Base-by-base conservation (phyloP, 805 yeast genomes). In the Tetrapisispora iriomotensis region DNA sequence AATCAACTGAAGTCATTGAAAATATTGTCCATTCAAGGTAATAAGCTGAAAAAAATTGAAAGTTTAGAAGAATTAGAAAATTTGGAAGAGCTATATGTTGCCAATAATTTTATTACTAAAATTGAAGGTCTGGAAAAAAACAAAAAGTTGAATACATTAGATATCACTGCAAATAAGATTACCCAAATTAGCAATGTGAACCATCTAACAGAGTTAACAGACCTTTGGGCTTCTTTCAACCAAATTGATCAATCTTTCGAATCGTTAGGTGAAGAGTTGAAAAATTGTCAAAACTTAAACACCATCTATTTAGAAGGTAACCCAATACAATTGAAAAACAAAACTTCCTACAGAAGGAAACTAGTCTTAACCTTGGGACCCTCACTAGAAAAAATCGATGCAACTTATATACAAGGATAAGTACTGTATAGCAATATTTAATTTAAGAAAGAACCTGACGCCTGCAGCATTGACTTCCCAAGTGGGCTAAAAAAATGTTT, bases 261-360 rank as follows among this genome's bases (percentile, higher is more conserved):
- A 25, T 79, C 85, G 37, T 64, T 92, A 34, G 78, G 75, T 37
- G 58, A 70, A 17, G 79, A 85, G 54, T 68, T 92, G 43, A 75
- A 77, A 12, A 64, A 65, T 29, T 64, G 85, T 37, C 72, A 75
- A 1, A 66, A 72, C 6, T 66, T 92, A 38, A 94, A 86, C 37
- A 86, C 95, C 0, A 95, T 92, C 5, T 92, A 92, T 56, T 77
- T 92, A 46, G 98, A 92, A 62, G 90, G 92, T 8, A 90, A 90
- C 55, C 97, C 97, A 3, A 58, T 92, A 15, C 96, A 92, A 51
- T 48, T 63, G 22, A 57, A 72, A 17, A 81, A 82, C 48, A 76
- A 77, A n/a, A 78, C 92, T 1, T 77, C 87, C 37, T 92, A 92
- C 58, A 71, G 96, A 53, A 75, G 92, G 53, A 92, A 92, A 58